Base-by-base conservation (phyloP, 805 yeast species). In the Starmerella apicola region DNA sequence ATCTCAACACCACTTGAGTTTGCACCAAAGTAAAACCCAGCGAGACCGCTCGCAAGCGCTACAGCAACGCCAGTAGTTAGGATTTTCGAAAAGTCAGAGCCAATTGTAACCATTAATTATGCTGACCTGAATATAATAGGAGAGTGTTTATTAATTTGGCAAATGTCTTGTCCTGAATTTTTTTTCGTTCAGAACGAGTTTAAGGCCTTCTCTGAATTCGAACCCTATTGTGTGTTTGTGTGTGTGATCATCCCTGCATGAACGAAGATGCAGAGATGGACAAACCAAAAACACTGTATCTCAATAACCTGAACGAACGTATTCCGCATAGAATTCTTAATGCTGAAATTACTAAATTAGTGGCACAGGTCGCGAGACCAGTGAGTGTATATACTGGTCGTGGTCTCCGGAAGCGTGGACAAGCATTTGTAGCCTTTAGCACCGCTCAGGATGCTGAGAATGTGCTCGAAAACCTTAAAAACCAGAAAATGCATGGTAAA, bases 281-380 rank as follows among this genome's bases (percentile, higher is more conserved):
- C n/a, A n/a, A 9, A 24, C 17, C 7, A 12, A 30, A 37, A 10
- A 49, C 57, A 4, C 24, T 78, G n/a, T 83, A 84, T 54, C 56
- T 84, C 28, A 68, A 80, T 49, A 81, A 81, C 51, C 59, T 83
- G 44, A 78, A 81, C 53, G 94, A 83, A 51, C 74, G 72, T 42
- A 70, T 80, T 7, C 69, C 77, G 3, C 51, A 70, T 5, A 66
- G 67, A 32, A 68, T 67, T 15, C 58, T 82, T 17, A 70, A 68
- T 41, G 44, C 51, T 2, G 62, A 63, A 5, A 63, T 83, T 2
- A 41, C 41, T 3, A 53, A 57, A 7, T 44, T 67, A 1, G 77
- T 77, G 42, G 50, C 51, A 3, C 54, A 63, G 15, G 70, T 62
- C 51, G 77, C 78, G 0, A 62, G 63, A 1, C 60, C 78, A 1